Percentiles rank a stretch among this genome's conserved stretches.
Evolutionary conservation across 1,284 basidiomycete species (phyloP).

Genomic region (Peniophora sp.): DNA sequence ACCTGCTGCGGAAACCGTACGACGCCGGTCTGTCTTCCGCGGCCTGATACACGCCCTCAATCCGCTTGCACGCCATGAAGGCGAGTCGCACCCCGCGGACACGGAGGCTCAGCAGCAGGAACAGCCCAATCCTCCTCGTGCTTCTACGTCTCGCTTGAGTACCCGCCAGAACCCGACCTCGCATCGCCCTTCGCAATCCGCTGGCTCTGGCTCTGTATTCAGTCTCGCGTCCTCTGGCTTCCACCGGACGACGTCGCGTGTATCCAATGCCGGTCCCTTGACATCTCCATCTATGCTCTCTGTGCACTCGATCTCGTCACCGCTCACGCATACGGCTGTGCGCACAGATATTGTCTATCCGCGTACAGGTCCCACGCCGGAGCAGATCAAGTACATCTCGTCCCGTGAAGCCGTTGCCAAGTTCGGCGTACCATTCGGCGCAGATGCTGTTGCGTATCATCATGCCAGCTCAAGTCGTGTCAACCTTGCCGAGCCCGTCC

Average conservation of each 20-base stretch:
- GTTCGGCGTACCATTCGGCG: slow-evolving; percentile 45
- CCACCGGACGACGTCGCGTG: slow-evolving; percentile 16
- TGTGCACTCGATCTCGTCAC: slow-evolving; percentile 39
- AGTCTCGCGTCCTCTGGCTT: slow-evolving; percentile 18
- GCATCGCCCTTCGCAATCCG: slow-evolving; percentile 23
- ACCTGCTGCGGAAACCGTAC: background rate
- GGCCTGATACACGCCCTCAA: slow-evolving; percentile 10
- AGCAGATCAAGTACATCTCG: slow-evolving; percentile 43
- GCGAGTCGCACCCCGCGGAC: background rate
- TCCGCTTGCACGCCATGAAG: slow-evolving; percentile 4
- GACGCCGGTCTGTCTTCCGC: slow-evolving; percentile 13
- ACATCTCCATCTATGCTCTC: slow-evolving; percentile 36
- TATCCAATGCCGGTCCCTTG: slow-evolving; percentile 18
- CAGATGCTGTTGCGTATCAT: slow-evolving; percentile 33
- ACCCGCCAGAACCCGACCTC: slow-evolving; percentile 8
- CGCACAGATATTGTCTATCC: slow-evolving; percentile 44
- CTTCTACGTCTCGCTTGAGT: slow-evolving; percentile 7
- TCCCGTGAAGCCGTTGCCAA: slow-evolving; percentile 35
- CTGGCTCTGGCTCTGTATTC: slow-evolving; percentile 25
- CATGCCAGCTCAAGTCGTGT: slow-evolving; percentile 26
- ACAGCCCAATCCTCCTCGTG: background rate
- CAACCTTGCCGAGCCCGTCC: slow-evolving; percentile 27
- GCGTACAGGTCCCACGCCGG: slow-evolving; percentile 39
- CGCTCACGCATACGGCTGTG: slow-evolving; percentile 39
- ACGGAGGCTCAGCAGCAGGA: background rate